Base-by-base conservation (phyloP, 495 filamentous ascomycete genomes). In the Lasiosphaeriaceae sp. region DNA sequence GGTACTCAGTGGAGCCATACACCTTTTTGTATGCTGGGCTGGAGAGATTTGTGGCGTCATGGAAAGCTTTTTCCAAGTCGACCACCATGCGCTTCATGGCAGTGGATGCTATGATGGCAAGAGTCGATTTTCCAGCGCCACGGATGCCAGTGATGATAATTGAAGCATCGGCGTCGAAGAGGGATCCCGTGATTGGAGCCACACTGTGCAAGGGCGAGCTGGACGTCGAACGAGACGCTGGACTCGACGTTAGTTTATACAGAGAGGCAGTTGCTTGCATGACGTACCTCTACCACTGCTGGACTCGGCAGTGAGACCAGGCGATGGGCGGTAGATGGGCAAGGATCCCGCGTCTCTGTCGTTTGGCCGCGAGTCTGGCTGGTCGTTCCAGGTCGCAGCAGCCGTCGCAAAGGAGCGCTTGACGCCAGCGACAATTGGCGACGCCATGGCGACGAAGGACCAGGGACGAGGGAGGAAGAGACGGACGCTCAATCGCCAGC, bases 101-200 rank as follows among this genome's bases (percentile, higher is more conserved):
- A 3, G 82, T 81, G 0, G 86, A 84, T 2, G 84, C 79, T 17
- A 90, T 86, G 50, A 90, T 79, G 0, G 83, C 86, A 11, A 90
- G 74, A 34, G 83, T 88, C 2, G 85, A 84, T 60, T 89, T 90
- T 9, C 87, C 87, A 3, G 85, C 82, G 0, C 87, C 86, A 12
- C 84, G 83, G 43, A 87, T 79, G 3, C 87, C 87, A 29, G 86
- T 77, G n/a, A 90, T 71, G 1, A 88, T 79, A 26, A 90, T 80
- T 1, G 87, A 88, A 1, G 84, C 80, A 63, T 83, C 75, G 2
- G 74, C 67, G 45, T 74, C 70, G 66, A 87, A 88, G 12, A 16
- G 14, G 26, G 26, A 31, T 31, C 4, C 26, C 3, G 5, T 57
- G 41, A 34, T 1, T 8, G 44, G 43, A 34, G 22, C 19, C 23